Percentiles rank a stretch among this genome's conserved stretches.
These are phyloP conservation scores for Lasiodiplodia sp. DNA, from an alignment of 2,329 filamentous ascomycete species.

Conservation along the genomic window DNA sequence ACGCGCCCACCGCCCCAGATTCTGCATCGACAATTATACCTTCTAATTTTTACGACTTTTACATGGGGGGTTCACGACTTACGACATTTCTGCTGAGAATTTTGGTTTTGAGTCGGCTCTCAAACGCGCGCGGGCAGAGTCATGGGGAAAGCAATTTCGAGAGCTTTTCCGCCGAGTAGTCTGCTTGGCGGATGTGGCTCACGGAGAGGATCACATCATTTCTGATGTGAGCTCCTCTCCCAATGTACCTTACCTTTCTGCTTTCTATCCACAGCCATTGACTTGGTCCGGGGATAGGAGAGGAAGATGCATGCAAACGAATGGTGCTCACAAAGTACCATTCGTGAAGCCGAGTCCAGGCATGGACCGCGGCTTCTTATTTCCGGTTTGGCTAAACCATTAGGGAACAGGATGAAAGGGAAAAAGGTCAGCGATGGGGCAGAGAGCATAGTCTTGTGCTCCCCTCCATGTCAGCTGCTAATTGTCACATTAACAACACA, in stretches of 20 bases:
- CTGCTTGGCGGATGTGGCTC: constrained; percentile 18
- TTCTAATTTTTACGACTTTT: constrained; percentile 22
- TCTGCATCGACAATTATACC: not conserved
- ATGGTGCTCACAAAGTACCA: not conserved
- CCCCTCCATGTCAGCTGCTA: constrained; percentile 2
- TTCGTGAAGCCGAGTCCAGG: not conserved
- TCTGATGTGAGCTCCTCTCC: not conserved
- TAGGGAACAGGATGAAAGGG: not conserved
- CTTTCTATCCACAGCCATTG: not conserved
- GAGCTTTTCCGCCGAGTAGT: constrained; percentile 1
- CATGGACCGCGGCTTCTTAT: not conserved
- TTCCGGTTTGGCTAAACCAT: not conserved
- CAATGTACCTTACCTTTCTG: not conserved
- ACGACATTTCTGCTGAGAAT: not conserved
- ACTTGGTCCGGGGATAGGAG: not conserved
- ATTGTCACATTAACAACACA: not conserved
- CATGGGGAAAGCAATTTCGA: not conserved
- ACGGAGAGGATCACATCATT: not conserved
- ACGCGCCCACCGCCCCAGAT: constrained; percentile 2
- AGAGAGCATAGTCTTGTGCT: constrained; percentile 27
- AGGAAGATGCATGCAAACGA: not conserved
- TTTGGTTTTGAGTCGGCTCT: not conserved
- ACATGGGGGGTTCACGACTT: constrained; percentile 11
- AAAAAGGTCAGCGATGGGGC: not conserved
- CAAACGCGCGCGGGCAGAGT: not conserved